Percentiles rank a stretch among this genome's conserved stretches.
phyloP scores from a whole-genome alignment of 345 rosid genomes.

The Hibiscus tridactylites region DNA sequence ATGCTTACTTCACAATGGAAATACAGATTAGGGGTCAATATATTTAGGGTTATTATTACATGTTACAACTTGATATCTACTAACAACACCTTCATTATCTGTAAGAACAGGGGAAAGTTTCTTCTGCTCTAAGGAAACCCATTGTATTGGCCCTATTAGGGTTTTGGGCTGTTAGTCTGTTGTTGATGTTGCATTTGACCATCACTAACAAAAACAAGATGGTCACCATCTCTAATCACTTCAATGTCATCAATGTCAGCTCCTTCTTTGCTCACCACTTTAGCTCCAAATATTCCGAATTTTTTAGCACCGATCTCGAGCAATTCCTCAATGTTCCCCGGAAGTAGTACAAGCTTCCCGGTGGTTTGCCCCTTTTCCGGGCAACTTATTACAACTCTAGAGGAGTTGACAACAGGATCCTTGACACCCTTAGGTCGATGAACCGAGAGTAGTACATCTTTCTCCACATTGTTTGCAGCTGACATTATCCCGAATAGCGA shows the following conservation, averaged over 20 bases:
- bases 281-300: slow-evolving; percentile 42
- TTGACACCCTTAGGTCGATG: slow-evolving; percentile 8
- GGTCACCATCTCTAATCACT: slow-evolving; percentile 83
- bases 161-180: neutral
- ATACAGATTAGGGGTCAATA: too few relatives aligned
- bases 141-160: slow-evolving; percentile 2
- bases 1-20: too few relatives aligned
- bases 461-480: slow-evolving; percentile 36
- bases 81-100: too few relatives aligned
- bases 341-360: slow-evolving; percentile 61
- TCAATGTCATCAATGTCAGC: slow-evolving; percentile 69
- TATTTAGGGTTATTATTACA: too few relatives aligned
- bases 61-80: too few relatives aligned
- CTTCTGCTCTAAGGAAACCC: neutral
- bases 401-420: slow-evolving; percentile 10
- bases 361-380: slow-evolving; percentile 37
- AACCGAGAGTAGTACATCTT: slow-evolving; percentile 25
- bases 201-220: slow-evolving; percentile 43
- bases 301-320: slow-evolving; percentile 50
- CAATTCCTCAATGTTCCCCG: slow-evolving; percentile 49
- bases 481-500: slow-evolving; percentile 75
- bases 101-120: too few relatives aligned
- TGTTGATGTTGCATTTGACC: slow-evolving; percentile 9
- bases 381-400: slow-evolving; percentile 64
- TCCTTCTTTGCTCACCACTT: slow-evolving; percentile 38